Evolutionary conservation across 169 alveolate genomes (phyloP), one percentile per base, ranked within the genome.

Genomic region (Neospora caninum): DNA sequence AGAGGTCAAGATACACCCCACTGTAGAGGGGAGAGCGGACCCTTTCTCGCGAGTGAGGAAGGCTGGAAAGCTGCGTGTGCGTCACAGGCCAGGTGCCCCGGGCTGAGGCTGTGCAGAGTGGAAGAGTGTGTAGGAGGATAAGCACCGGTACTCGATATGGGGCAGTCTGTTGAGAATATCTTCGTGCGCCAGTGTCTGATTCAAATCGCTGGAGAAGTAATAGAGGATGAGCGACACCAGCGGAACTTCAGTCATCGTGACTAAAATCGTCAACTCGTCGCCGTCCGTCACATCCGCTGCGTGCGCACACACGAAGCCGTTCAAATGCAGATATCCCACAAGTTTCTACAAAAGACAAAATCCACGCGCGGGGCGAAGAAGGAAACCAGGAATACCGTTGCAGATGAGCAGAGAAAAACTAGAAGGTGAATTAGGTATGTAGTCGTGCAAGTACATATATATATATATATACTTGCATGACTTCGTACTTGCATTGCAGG

Each of bases 121-220:
- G 42, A 88, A 88, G 0, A 95, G 86, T 18, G 94, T 39, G 94
- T 93, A 95, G 42, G 97, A 94, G 87, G 96, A 94, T 70, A 96
- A 83, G 49, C 97, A 96, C 67, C 97, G 95, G 91, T 96, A 96
- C 92, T 96, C 97, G 92, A 96, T 95, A 80, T 96, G 96, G 27
- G 97, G 97, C 88, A 96, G 83, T 91, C 97, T 94, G 93, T 96
- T 96, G 84, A 96, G 95, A 70, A 96, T 95, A 64, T 96, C 97
- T 88, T 96, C 95, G 29, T n/a, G 93, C 0, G 92, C 94, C 0
- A 93, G 84, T 4, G 94, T 95, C 78, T 94, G 88, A 67, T 58
- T 83, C 45, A 95, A 93, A 67, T 92, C 94, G 41, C 86, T 64
- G 78, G 95, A 92, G 88, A 92, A 95, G 82, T 95, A 91, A 93